These are phyloP conservation scores for Suillus spraguei DNA, from an alignment of 768 basidiomycete species.

Conservation along the genomic window DNA sequence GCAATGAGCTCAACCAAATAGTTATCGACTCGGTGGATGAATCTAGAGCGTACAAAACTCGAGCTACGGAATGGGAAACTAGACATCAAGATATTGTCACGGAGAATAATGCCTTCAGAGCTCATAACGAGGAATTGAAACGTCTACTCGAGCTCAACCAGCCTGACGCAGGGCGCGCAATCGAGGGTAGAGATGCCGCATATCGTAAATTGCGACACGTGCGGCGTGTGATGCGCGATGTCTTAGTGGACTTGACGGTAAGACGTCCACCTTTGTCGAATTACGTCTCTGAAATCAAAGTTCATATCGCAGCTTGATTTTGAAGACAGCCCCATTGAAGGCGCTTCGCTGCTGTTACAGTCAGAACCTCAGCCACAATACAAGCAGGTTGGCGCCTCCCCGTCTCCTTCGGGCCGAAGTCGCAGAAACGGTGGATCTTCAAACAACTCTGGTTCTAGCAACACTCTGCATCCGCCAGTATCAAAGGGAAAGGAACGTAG, in stretches of 20 bases:
- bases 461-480: neutral
- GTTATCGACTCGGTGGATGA: conserved; percentile 27
- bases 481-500: neutral
- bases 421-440: neutral
- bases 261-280: conserved; percentile 12
- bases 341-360: neutral
- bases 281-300: neutral
- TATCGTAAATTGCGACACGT: conserved; percentile 36
- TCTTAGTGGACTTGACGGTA: conserved; percentile 46
- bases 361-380: neutral
- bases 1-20: conserved; percentile 30
- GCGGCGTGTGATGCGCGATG: conserved; percentile 42
- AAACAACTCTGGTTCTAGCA: conserved; percentile 4
- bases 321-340: neutral
- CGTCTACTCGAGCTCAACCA: conserved; percentile 25
- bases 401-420: neutral
- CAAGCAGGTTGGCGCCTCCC: neutral
- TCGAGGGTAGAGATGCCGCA: conserved; percentile 37
- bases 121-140: conserved; percentile 39
- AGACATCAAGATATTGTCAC: conserved; percentile 27
- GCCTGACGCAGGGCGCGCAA: conserved; percentile 28
- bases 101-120: conserved; percentile 30
- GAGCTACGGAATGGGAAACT: conserved; percentile 42
- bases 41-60: conserved; percentile 23
- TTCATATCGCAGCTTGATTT: neutral